Conservation (phyloP, 805 yeast genomes). For the Pichia kluyveri region DNA sequence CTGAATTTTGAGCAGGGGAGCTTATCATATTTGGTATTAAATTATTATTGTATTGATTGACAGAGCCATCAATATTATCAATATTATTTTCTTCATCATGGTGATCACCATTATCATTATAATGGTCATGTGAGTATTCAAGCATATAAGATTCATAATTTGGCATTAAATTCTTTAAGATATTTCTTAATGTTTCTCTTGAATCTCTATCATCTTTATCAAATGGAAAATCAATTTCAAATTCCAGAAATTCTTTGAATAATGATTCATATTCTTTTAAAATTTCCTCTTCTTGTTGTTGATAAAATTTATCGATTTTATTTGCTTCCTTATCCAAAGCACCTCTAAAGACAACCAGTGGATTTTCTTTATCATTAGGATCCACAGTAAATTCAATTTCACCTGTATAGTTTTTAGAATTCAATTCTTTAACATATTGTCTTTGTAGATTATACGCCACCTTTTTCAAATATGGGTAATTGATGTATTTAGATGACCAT, state of each 20-base stretch:
- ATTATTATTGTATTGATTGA: neutral
- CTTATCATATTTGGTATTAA: neutral
- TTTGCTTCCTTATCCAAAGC: conserved; percentile 71
- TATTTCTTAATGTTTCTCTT: conserved; percentile 11
- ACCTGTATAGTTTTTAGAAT: conserved; percentile 16
- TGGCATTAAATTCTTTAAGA: conserved; percentile 9
- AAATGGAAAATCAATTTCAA: conserved; percentile 33
- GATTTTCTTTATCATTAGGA: conserved; percentile 31
- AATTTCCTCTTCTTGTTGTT: conserved; percentile 52
- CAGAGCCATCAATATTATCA: neutral
- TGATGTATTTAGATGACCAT: conserved; percentile 89
- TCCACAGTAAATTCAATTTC: conserved; percentile 22
- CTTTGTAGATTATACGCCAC: conserved; percentile 76
- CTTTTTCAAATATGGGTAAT: conserved; percentile 81
- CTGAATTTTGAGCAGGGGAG: neutral
- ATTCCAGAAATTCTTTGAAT: conserved; percentile 53
- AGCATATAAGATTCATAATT: neutral
- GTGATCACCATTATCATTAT: neutral
- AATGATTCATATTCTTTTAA: conserved; percentile 46
- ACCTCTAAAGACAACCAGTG: conserved; percentile 49
- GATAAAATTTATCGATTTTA: conserved; percentile 71
- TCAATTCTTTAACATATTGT: conserved; percentile 32
- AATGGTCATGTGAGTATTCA: neutral
- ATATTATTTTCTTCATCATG: neutral
- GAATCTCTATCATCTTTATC: conserved; percentile 11